Evolutionary conservation across 345 rosid species (phyloP).

Genomic region (Brassica cretica): DNA sequence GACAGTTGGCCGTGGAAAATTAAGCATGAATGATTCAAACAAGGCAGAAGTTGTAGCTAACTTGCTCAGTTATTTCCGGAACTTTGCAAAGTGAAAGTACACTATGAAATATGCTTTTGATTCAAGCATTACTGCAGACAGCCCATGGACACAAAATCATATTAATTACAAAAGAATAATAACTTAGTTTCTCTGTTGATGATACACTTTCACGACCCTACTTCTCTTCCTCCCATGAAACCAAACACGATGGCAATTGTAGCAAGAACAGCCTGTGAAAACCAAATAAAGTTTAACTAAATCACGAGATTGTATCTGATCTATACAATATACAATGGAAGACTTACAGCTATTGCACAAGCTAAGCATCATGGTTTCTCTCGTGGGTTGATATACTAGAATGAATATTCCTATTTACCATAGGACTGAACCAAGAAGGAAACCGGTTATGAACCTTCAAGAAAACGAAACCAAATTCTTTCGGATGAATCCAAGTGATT

Average conservation of each 20-base stretch:
- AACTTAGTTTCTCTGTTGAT: background rate
- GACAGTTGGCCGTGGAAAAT: background rate
- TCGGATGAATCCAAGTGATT: background rate
- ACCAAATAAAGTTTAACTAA: no score
- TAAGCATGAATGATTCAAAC: background rate
- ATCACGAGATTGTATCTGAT: background rate
- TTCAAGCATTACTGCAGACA: background rate
- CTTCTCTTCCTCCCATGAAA: constrained; percentile 16
- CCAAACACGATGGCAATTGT: constrained; percentile 25
- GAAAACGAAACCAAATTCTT: background rate
- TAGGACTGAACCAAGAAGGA: constrained; percentile 73
- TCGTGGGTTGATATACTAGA: constrained; percentile 54
- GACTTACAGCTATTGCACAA: constrained; percentile 73
- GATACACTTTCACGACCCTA: constrained; percentile 15
- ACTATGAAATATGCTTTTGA: background rate
- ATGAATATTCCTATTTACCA: constrained; percentile 66
- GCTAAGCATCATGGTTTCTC: constrained; percentile 89
- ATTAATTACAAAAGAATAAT: background rate
- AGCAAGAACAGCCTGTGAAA: constrained; percentile 30
- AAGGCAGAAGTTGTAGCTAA: background rate
- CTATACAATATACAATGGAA: background rate
- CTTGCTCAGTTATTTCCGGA: background rate
- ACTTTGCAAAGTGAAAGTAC: background rate
- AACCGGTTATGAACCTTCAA: constrained; percentile 75
- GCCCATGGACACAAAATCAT: background rate